Evolutionary conservation across 352 stramenopile genomes (phyloP).

Genomic region (Pythium aristosporum): DNA sequence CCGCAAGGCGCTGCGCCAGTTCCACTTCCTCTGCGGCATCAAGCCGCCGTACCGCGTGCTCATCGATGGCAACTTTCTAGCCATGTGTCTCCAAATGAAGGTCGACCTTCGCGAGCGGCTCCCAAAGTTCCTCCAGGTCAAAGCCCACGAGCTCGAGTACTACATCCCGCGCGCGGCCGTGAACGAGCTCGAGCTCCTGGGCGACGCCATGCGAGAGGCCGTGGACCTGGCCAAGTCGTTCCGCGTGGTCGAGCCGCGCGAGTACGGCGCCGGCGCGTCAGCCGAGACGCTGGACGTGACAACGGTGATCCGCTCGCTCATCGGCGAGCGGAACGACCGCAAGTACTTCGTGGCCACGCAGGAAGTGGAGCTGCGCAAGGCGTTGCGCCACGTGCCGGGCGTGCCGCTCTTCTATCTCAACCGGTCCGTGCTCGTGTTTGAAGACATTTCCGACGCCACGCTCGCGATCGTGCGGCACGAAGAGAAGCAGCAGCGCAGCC

Average conservation of each 20-base stretch:
- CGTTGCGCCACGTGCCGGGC: conserved; percentile 59
- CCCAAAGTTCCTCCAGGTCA: conserved; percentile 83
- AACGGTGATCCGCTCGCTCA: conserved; percentile 48
- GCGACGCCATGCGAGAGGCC: conserved; percentile 53
- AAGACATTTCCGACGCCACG: conserved; percentile 78
- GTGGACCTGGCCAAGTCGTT: conserved; percentile 72
- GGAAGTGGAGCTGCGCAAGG: conserved; percentile 79
- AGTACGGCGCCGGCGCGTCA: conserved; percentile 25
- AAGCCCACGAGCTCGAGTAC: conserved; percentile 66
- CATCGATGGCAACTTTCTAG: conserved; percentile 86
- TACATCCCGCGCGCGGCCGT: conserved; percentile 69
- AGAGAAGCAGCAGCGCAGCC: conserved; percentile 67
- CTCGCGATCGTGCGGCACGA: conserved; percentile 79
- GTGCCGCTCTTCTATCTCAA: conserved; percentile 88
- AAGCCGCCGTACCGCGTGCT: conserved; percentile 82
- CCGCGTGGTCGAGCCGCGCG: conserved; percentile 49
- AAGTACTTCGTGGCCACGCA: conserved; percentile 87
- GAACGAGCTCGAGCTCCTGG: conserved; percentile 72
- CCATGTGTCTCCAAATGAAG: conserved; percentile 88
- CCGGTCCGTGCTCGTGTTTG: conserved; percentile 85
- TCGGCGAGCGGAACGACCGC: conserved; percentile 73
- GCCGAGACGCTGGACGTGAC: conserved; percentile 45
- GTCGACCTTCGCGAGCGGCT: conserved; percentile 75
- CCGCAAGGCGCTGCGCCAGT: conserved; percentile 84
- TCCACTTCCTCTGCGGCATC: conserved; percentile 87